Evolutionary conservation across 2,329 filamentous ascomycete species (phyloP), one percentile per base, ranked within the genome.

Genomic region (Beauveria bassiana): DNA sequence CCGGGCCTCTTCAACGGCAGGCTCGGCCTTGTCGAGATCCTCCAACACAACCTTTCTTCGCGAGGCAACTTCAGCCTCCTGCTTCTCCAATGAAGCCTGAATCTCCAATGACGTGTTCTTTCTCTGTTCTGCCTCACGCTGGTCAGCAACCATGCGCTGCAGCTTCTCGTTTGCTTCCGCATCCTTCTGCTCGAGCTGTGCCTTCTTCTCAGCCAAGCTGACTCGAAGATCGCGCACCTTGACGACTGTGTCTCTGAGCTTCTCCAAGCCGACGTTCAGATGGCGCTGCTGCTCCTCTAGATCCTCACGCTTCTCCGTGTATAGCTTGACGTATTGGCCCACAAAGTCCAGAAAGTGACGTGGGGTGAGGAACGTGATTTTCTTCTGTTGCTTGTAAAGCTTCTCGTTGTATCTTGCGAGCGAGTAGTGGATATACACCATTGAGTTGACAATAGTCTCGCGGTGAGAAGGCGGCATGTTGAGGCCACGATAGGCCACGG

Each of bases 391-490:
- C 73, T 91, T 95, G 65, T 89, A 84, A 26, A 99, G 80, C 69
- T 91, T 93, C 67, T 84, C 80, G 71, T 99, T 99, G 82, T 97
- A 96, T 56, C 85, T 83, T 65, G 93, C 91, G 54, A 99, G 79
- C 2, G 95, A 99, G 77, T 98, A 92, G 72, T 99, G 95, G 22
- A 99, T 93, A 70, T 96, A 96, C 3, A 99, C 96, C 95, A 99
- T 99, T 0, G 93, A 90, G 73, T 99, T 99, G 74, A 99, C 85
- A 52, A 99, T 87, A 3, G 93, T 86, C 73, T 97, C 92, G 65
- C 95, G 87, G 73, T 99, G 93, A 60, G 89, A 90, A 9, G 93
- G 90, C 24, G 95, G 96, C 59, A 98, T 80, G 63, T 77, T 83
- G 59, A 99, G 85, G 50, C 90, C 90, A 59, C 91, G 87, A 73